Evolutionary conservation across 371 early-diverging fungal genomes (phyloP).

Genomic region (Rhizopus arrhizus): DNA sequence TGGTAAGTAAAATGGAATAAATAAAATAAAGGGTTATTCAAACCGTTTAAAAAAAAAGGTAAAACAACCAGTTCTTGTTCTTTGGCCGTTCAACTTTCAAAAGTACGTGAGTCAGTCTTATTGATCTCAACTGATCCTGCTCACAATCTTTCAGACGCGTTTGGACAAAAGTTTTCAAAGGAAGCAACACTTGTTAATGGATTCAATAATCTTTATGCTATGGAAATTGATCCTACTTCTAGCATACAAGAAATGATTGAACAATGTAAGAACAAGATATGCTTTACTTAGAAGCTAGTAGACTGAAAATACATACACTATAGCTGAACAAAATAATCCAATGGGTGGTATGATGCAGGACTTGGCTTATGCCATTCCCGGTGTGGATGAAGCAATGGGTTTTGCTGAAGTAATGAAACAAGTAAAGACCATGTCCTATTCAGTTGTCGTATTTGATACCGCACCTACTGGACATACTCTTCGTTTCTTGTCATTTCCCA

Average conservation of each 20-base stretch:
- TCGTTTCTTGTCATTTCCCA: slow-evolving; percentile 97
- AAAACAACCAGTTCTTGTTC: slow-evolving; percentile 78
- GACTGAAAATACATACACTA: slow-evolving; percentile 10
- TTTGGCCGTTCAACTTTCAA: slow-evolving; percentile 89
- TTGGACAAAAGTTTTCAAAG: slow-evolving; percentile 97
- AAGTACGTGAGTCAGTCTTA: slow-evolving; percentile 91
- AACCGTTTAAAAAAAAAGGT: slow-evolving; percentile 40
- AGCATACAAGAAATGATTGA: slow-evolving; percentile 97
- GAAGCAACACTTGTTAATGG: slow-evolving; percentile 94
- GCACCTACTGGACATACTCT: slow-evolving; percentile 99
- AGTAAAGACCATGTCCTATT: slow-evolving; percentile 98
- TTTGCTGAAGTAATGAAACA: slow-evolving; percentile 99
- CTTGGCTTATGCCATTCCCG: slow-evolving; percentile 96
- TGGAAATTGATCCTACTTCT: slow-evolving; percentile 98
- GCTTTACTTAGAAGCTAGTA: background rate
- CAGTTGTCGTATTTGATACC: slow-evolving; percentile 97
- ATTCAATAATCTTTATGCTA: slow-evolving; percentile 92
- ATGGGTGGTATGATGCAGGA: slow-evolving; percentile 93
- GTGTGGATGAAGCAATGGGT: slow-evolving; percentile 99
- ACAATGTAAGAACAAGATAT: slow-evolving; percentile 56
- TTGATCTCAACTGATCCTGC: slow-evolving; percentile 99
- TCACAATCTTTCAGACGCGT: slow-evolving; percentile 98
- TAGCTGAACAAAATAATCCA: slow-evolving; percentile 76
- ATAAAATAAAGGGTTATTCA: background rate
- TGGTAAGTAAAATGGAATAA: slow-evolving; percentile 65